phyloP scores from a whole-genome alignment of 2,329 filamentous ascomycete genomes.

The Verticillium longisporum region DNA sequence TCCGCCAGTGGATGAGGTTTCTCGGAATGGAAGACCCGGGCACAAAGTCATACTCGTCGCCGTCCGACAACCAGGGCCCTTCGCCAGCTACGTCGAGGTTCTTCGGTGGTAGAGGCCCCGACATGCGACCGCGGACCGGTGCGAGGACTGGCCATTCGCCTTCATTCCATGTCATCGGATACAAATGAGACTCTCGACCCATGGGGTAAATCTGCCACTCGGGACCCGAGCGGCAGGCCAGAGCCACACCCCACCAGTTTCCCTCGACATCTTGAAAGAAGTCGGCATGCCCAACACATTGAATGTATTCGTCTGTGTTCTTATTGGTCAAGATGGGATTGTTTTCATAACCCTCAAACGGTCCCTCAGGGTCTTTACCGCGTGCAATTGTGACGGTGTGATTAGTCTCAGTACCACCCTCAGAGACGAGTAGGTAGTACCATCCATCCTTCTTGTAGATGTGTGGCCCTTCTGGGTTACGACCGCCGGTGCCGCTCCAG shows the following conservation, averaged over 20 bases:
- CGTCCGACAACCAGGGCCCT: slow-evolving; percentile 33
- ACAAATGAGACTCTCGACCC: slow-evolving; percentile 35
- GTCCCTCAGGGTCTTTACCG: slow-evolving; percentile 31
- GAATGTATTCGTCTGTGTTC: slow-evolving; percentile 36
- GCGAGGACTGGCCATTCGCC: slow-evolving; percentile 24
- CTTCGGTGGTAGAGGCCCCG: slow-evolving; percentile 28
- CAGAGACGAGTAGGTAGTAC: slow-evolving; percentile 47
- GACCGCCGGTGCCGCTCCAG: slow-evolving; percentile 40
- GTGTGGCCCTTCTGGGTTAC: slow-evolving; percentile 45
- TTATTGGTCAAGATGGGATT: slow-evolving; percentile 41
- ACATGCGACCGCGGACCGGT: slow-evolving; percentile 19
- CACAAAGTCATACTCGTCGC: slow-evolving; percentile 39
- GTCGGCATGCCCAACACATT: slow-evolving; percentile 51
- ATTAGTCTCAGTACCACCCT: slow-evolving; percentile 40
- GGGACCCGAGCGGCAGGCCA: slow-evolving; percentile 31
- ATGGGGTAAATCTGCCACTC: slow-evolving; percentile 31
- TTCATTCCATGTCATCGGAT: slow-evolving; percentile 27
- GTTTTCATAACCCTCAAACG: slow-evolving; percentile 31
- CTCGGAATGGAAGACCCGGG: slow-evolving; percentile 36
- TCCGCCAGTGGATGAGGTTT: slow-evolving; percentile 51
- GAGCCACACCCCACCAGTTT: slow-evolving; percentile 34
- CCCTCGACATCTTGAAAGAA: slow-evolving; percentile 41
- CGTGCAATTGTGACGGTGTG: slow-evolving; percentile 44
- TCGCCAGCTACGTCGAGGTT: slow-evolving; percentile 20
- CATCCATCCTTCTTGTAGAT: slow-evolving; percentile 43